A percentile compares a stretch with the other conserved stretches of the same genome.
Conservation (phyloP, 2,329 filamentous ascomycete genomes). For the Thermoascus crustaceus region DNA sequence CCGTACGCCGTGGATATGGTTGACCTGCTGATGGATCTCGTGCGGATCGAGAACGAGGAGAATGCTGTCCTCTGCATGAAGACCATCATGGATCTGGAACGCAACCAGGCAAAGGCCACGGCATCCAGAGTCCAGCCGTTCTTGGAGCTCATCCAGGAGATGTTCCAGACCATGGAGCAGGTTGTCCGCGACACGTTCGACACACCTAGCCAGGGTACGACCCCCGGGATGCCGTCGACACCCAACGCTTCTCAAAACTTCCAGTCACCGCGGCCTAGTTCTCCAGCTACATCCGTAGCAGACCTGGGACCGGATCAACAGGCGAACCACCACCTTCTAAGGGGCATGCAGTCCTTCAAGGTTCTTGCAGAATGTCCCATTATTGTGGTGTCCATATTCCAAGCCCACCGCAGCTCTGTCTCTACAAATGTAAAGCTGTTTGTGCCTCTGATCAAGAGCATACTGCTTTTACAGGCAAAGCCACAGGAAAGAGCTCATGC, state of each 20-base stretch:
- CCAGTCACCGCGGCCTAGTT: conserved; percentile 81
- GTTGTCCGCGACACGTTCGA: conserved; percentile 95
- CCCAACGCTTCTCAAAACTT: conserved; percentile 56
- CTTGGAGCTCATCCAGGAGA: conserved; percentile 82
- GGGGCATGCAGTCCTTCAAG: conserved; percentile 98
- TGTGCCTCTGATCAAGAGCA: conserved; percentile 86
- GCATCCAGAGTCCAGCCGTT: conserved; percentile 80
- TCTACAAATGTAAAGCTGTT: conserved; percentile 81
- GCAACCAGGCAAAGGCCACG: conserved; percentile 80
- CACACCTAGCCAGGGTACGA: conserved; percentile 52
- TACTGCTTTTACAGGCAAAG: conserved; percentile 79
- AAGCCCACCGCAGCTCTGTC: conserved; percentile 76
- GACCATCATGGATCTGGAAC: conserved; percentile 92
- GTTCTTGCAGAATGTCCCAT: conserved; percentile 96
- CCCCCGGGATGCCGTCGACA: conserved; percentile 44
- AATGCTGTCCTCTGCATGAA: conserved; percentile 98
- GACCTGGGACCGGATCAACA: conserved; percentile 80
- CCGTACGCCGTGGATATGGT: conserved; percentile 82
- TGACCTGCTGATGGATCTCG: conserved; percentile 79
- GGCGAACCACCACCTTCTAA: conserved; percentile 69
- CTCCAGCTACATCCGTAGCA: conserved; percentile 70
- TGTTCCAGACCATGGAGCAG: conserved; percentile 90
- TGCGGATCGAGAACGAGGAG: conserved; percentile 91
- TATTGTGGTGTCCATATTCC: conserved; percentile 96
- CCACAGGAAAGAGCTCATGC: conserved; percentile 87